phyloP scores from a whole-genome alignment of 306 rosid genomes.

The Glycine latifolia region DNA sequence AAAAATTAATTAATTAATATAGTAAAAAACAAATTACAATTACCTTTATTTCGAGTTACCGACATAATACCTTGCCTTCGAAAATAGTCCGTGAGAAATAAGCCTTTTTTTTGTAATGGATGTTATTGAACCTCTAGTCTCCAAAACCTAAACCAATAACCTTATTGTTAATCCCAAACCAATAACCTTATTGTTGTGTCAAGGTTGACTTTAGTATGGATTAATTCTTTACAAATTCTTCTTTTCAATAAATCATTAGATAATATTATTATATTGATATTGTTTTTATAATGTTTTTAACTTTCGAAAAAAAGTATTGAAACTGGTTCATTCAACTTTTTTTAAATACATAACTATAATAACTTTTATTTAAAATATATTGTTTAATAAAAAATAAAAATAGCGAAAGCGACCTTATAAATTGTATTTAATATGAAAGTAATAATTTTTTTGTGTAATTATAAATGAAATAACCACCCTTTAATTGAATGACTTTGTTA shows the following conservation, averaged over 20 bases:
- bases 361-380: no score
- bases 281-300: background rate
- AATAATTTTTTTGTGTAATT: background rate
- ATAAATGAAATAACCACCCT: background rate
- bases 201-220: background rate
- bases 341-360: no score
- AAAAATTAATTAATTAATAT: no score
- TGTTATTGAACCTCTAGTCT: background rate
- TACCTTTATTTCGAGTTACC: no score
- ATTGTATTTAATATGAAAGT: background rate
- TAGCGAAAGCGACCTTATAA: background rate
- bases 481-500: background rate
- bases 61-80: no score
- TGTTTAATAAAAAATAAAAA: no score
- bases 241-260: background rate
- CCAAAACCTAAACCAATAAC: background rate
- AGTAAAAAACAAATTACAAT: no score
- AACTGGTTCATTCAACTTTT: no score
- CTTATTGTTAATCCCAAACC: no score
- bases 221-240: background rate
- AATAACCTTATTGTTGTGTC: background rate
- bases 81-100: no score
- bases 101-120: no score
- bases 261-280: background rate
- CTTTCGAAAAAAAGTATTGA: no score